A percentile compares a stretch with the other conserved stretches of the same genome.
These are phyloP conservation scores for Cordyceps farinosa DNA, from an alignment of 2,329 filamentous ascomycete genomes.

Conservation along the genomic window DNA sequence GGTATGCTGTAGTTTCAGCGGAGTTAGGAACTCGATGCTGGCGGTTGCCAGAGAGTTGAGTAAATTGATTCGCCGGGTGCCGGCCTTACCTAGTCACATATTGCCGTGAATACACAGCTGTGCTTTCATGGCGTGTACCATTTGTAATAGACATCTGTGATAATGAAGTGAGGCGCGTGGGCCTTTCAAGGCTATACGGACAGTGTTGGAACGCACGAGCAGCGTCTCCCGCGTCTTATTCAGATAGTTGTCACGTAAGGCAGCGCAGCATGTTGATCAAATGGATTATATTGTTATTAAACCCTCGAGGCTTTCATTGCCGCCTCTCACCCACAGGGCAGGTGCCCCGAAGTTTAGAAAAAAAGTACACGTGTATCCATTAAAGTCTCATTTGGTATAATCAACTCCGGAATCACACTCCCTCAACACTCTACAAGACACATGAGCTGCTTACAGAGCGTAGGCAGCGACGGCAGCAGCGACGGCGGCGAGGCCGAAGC, in stretches of 20 bases:
- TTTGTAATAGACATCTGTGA: too few species aligned
- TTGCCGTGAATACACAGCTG: not conserved
- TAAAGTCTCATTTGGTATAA: not conserved
- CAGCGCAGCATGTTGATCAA: not conserved
- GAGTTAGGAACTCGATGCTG: not conserved
- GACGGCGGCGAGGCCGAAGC: slow-evolving; percentile 27
- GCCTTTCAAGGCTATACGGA: too few species aligned
- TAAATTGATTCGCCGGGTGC: not conserved
- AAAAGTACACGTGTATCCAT: slow-evolving; percentile 2
- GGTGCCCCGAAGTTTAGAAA: not conserved
- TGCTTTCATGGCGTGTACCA: not conserved
- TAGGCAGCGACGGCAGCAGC: slow-evolving; percentile 29
- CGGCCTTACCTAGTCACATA: not conserved
- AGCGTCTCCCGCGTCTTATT: too few species aligned
- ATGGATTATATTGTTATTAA: slow-evolving; percentile 2
- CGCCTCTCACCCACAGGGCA: not conserved
- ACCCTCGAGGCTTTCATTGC: not conserved
- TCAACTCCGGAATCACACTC: not conserved
- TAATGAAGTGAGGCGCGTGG: too few species aligned
- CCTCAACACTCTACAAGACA: not conserved
- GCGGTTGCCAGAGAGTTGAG: not conserved
- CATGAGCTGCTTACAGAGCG: slow-evolving; percentile 23
- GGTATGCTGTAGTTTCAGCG: not conserved
- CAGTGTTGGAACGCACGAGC: too few species aligned
- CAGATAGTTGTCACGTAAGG: too few species aligned